Percentiles rank a stretch among this genome's conserved stretches.
Conservation (phyloP, 345 rosid genomes). For the Gynandropsis gynandra region DNA sequence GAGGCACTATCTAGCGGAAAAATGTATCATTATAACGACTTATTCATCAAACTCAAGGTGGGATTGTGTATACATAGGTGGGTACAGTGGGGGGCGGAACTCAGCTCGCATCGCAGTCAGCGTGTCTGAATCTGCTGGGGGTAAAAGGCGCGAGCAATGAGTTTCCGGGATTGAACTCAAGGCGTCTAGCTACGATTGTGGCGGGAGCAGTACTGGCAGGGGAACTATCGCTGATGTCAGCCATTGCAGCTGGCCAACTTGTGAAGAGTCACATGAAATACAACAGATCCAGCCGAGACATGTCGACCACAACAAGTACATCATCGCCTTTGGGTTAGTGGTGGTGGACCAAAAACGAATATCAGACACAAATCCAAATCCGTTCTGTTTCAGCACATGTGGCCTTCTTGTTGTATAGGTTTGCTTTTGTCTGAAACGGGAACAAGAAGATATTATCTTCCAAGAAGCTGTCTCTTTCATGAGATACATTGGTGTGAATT, state of each 20-base stretch:
- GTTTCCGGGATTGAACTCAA: conserved; percentile 61
- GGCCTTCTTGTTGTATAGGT: too few species aligned
- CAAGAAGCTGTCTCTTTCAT: too few species aligned
- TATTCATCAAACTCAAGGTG: background rate
- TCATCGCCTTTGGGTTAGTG: conserved; percentile 6
- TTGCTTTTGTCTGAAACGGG: too few species aligned
- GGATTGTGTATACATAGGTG: conserved; percentile 32
- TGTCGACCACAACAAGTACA: conserved; percentile 29
- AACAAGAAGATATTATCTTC: too few species aligned
- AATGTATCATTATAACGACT: too few species aligned
- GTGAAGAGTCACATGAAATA: conserved; percentile 87
- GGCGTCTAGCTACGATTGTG: conserved; percentile 60
- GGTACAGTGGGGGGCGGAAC: conserved; percentile 93
- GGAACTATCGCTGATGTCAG: conserved; percentile 82
- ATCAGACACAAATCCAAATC: too few species aligned
- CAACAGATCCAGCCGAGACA: conserved; percentile 73
- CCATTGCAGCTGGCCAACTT: conserved; percentile 84
- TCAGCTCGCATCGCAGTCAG: conserved; percentile 82
- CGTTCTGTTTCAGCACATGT: too few species aligned
- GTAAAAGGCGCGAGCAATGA: conserved; percentile 70
- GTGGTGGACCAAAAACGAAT: too few species aligned
- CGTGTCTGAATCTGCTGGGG: conserved; percentile 70
- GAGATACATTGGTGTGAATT: too few species aligned
- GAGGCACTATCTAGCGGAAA: too few species aligned
- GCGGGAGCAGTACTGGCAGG: conserved; percentile 84